These are phyloP conservation scores for Solanum chmielewskii DNA, from an alignment of 257 asterid species.

Conservation along the genomic window DNA sequence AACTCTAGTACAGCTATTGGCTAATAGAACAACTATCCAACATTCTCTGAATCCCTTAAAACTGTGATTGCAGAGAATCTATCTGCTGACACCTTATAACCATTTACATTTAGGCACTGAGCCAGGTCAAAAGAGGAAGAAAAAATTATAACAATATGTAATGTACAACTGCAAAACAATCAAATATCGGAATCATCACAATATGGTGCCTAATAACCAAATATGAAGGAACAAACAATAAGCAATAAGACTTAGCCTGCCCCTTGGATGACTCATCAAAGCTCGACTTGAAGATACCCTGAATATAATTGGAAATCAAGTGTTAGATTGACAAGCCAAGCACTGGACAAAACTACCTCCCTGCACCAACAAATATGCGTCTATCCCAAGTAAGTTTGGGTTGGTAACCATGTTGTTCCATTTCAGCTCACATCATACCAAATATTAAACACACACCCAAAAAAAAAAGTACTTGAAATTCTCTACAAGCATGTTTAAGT, in stretches of 20 bases:
- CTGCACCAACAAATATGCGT: neutral
- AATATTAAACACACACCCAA: neutral
- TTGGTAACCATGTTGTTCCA: neutral
- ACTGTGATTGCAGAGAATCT: conserved; percentile 55
- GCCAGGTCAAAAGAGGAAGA: neutral
- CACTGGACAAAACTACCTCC: neutral
- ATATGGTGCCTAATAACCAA: conserved; percentile 70
- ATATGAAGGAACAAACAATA: conserved; percentile 75
- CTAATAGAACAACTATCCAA: conserved; percentile 7
- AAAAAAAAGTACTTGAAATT: neutral
- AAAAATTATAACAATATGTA: conserved; percentile 10
- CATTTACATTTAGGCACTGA: conserved; percentile 25
- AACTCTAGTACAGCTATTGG: conserved; percentile 2
- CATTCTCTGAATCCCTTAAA: conserved; percentile 49
- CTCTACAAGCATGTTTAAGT: neutral
- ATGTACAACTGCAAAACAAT: conserved; percentile 21
- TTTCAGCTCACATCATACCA: neutral
- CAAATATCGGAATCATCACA: conserved; percentile 23
- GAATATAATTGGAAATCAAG: conserved; percentile 10
- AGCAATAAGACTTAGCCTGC: conserved; percentile 68
- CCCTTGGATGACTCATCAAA: conserved; percentile 85
- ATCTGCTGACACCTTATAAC: conserved; percentile 4
- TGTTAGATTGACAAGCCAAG: neutral
- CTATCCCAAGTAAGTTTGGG: neutral
- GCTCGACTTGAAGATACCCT: conserved; percentile 90